Evolutionary conservation across 306 rosid genomes (phyloP).

Genomic region (Gastrolobium villosum): DNA sequence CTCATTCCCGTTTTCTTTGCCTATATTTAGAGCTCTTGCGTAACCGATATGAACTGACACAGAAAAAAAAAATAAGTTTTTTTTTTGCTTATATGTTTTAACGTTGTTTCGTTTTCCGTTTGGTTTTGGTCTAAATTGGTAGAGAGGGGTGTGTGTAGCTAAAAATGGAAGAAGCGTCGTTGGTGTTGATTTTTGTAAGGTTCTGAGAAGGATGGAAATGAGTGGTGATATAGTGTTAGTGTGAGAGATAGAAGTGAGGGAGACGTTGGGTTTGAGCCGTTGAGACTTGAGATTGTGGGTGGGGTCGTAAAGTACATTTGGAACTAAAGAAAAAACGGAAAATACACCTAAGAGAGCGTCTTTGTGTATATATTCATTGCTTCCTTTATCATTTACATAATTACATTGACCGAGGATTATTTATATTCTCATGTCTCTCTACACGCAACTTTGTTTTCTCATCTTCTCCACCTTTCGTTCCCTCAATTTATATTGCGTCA

Average conservation of each 20-base stretch:
- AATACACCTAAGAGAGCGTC: constrained; percentile 47
- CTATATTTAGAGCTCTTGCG: constrained; percentile 43
- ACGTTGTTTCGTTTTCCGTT: not conserved
- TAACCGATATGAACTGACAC: constrained; percentile 14
- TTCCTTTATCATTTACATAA: not conserved
- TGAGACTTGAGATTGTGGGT: constrained; percentile 51
- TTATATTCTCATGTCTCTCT: not conserved
- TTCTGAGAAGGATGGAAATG: constrained; percentile 10
- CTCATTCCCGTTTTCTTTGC: constrained; percentile 37
- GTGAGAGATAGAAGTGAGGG: not conserved
- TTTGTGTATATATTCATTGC: not conserved
- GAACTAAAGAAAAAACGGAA: constrained; percentile 13
- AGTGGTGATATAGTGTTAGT: not conserved
- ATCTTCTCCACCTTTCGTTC: not conserved
- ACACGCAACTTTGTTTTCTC: not conserved
- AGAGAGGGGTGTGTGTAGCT: constrained; percentile 38
- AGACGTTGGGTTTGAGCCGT: constrained; percentile 55
- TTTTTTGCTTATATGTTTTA: not conserved
- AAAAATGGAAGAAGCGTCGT: constrained; percentile 41
- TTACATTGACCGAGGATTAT: not conserved
- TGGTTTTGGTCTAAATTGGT: constrained; percentile 15
- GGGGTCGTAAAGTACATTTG: constrained; percentile 17
- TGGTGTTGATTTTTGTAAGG: constrained; percentile 35
- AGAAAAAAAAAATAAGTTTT: constrained; percentile 1
- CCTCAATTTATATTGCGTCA: too few relatives aligned